Evolutionary conservation across 306 rosid species (phyloP).

Genomic region (Dalbergia cultrata): DNA sequence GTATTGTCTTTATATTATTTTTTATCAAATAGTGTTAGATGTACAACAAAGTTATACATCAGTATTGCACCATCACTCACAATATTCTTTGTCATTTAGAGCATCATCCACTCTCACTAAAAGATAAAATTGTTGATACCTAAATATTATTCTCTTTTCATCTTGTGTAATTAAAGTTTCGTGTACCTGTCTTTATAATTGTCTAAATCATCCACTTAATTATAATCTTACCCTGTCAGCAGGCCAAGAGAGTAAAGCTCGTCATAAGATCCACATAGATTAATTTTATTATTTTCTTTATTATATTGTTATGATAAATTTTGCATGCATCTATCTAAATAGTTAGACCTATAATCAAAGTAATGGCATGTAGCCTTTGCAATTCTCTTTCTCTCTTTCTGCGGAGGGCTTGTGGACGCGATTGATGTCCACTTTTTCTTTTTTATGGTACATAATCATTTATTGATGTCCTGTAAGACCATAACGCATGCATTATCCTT

Average conservation of each 20-base stretch:
- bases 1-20: too few species aligned
- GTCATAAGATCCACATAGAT: neutral
- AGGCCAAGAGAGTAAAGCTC: neutral
- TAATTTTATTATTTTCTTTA: constrained; percentile 9
- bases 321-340: constrained; percentile 5
- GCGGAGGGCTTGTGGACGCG: neutral
- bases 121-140: too few species aligned
- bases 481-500: constrained; percentile 8
- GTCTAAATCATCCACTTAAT: constrained; percentile 20
- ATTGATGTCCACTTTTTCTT: constrained; percentile 19
- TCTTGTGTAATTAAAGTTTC: neutral
- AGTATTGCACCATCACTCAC: too few species aligned
- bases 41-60: too few species aligned
- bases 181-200: neutral
- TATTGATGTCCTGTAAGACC: neutral
- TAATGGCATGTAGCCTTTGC: neutral
- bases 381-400: constrained; percentile 16
- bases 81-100: too few species aligned
- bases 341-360: constrained; percentile 9
- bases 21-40: too few species aligned
- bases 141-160: neutral
- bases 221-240: constrained; percentile 1
- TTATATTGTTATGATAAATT: neutral
- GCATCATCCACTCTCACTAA: too few species aligned
- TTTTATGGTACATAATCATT: constrained; percentile 23